Evolutionary conservation across 352 stramenopile genomes (phyloP), one percentile per base, ranked within the genome.

Genomic region (Hyaloperonospora arabidopsidis): DNA sequence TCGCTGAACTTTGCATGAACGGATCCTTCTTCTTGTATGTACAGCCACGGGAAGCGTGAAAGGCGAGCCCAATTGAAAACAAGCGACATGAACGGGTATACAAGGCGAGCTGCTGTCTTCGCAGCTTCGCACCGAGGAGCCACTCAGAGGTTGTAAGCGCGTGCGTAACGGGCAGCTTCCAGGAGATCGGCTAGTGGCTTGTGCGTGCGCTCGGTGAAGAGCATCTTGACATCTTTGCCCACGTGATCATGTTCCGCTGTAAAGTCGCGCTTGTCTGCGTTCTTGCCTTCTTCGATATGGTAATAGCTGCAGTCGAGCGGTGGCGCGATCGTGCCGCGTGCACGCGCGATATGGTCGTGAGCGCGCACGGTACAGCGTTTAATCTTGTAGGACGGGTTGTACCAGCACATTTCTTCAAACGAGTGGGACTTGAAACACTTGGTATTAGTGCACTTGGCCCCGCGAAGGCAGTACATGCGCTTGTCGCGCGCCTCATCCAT

Each of bases 381-480:
- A 22, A 68, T 71, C 54, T 71, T 70, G 54, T 73, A 76, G 10
- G 54, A 76, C 29, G 68, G 68, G 35, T 73, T 76, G 64, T 76
- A 76, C 68, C 68, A 76, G 61, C 68, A 73, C 54, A 76, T 68
- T 59, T 76, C 68, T 45, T 68, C 65, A 51, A 70, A 68, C 39
- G 64, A 71, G 56, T 76, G 68, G 48, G 68, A 73, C 54, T 71
- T 76, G 45, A 60, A 43, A 61, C 68, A 76, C 51, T 69, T 65
- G 23, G 18, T 53, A 46, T 71, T 73, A 5, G 47, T 66, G 44
- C 68, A 76, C 19, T 68, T 70, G 22, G 55, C 36, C 11, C 63
- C 61, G 23, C 59, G 56, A 13, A 56, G 54, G 34, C 68, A 76
- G 19, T 69, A 64, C 34, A 70, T 58, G 0, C 56, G 57, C 35